phyloP scores from a whole-genome alignment of 1,139 yeast species.

The Diutina neorugosa region DNA sequence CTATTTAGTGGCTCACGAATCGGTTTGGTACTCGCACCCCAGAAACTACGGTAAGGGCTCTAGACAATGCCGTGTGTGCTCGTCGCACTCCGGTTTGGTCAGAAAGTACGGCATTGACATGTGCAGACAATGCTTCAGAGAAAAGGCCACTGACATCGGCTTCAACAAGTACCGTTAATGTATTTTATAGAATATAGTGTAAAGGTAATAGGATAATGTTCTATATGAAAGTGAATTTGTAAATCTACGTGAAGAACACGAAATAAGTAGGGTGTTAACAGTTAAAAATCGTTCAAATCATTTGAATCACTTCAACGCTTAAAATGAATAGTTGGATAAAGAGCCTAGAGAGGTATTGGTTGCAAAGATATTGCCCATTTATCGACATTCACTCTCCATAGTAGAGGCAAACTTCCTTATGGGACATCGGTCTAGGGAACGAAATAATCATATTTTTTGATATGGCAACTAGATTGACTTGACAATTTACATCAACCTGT shows the following conservation, averaged over 20 bases:
- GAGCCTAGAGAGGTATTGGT: too few species aligned
- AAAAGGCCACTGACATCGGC: constrained; percentile 97
- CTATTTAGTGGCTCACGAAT: constrained; percentile 85
- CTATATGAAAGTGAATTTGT: background rate
- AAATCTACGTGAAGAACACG: too few species aligned
- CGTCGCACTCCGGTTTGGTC: constrained; percentile 98
- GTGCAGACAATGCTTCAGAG: constrained; percentile 99
- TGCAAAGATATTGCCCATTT: constrained; percentile 34
- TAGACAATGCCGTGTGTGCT: constrained; percentile 99
- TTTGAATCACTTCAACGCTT: too few species aligned
- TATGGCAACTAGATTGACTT: constrained; percentile 61
- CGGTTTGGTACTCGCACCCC: constrained; percentile 99
- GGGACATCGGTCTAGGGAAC: constrained; percentile 41
- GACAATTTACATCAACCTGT: constrained; percentile 49
- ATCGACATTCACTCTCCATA: constrained; percentile 47
- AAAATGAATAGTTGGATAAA: too few species aligned
- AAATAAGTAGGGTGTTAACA: too few species aligned
- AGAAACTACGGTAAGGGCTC: constrained; percentile 99
- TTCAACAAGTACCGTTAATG: constrained; percentile 95
- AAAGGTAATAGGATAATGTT: background rate
- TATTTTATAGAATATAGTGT: background rate
- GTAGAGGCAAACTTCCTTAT: constrained; percentile 48
- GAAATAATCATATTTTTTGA: constrained; percentile 20
- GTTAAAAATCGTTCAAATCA: too few species aligned
- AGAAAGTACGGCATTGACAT: constrained; percentile 99